Base-by-base conservation (phyloP, 495 filamentous ascomycete genomes). In the Penicillium pulvis region DNA sequence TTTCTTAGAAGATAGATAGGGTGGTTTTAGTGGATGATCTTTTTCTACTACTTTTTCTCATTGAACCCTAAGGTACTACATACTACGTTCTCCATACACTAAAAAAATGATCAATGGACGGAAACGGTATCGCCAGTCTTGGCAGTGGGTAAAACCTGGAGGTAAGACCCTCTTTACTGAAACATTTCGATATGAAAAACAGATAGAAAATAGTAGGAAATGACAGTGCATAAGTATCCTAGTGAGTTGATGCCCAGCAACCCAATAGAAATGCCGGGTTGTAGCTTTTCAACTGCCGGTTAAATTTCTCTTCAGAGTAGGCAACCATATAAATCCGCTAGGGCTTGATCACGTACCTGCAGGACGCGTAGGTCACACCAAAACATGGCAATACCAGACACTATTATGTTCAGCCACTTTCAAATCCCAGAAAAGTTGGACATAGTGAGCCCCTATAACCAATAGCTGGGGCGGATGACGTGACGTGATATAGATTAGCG, bases 361-460 rank as follows among this genome's bases (percentile, higher is more conserved):
- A 65, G 63, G 59, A 65, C 63, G 63, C 63, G 63, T 65, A 65
- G 43, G 39, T 41, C 16, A 41, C 39, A 41, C 39, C 14, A 41
- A 17, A 41, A 12, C 6, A 17, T 17, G 14, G 12, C 11, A 41
- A 17, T 41, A 41, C n/a, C 16, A 41, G 16, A n/a, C 0, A 28
- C 9, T 36, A 10, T 11, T 4, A 3, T 23, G 20, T n/a, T 41
- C 39, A 41, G 39, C 39, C 39, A 41, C 39, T n/a, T 12, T 8
- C 33, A 36, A 36, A 36, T 36, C 9, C 33, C 12, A 11, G 12
- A 36, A n/a, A 16, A n/a, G 16, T 8, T 41, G 39, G 39, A 17
- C 39, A 41, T 2, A 6, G 4, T n/a, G 14, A 39, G 4, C 10
- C 7, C 4, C 4, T 41, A 41, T 31, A 26, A 11, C 51, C 11